Percentiles rank a stretch among this genome's conserved stretches.
Conservation (phyloP, 192 early-diverging fungal species). For the Gryganskiella cystojenkinii region DNA sequence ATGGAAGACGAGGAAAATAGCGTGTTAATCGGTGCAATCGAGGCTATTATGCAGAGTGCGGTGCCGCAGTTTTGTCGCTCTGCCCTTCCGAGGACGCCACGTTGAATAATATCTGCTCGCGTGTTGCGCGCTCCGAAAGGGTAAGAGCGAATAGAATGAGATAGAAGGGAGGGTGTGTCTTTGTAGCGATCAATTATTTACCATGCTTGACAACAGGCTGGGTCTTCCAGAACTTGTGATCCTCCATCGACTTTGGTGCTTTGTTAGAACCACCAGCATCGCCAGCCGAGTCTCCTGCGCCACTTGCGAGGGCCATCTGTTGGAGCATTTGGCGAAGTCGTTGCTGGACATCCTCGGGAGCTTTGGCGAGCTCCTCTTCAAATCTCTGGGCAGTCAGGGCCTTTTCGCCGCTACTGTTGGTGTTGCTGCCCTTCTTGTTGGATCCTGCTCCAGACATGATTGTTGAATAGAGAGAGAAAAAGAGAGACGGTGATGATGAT, state of each 20-base stretch:
- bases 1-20: no score
- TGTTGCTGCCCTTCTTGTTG: conserved; percentile 2
- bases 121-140: no score
- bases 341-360: conserved; percentile 49
- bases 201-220: conserved; percentile 92
- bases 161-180: background rate
- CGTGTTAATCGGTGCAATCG: no score
- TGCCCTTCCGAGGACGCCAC: no score
- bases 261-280: conserved; percentile 19
- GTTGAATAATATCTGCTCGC: no score
- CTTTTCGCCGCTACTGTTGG: conserved; percentile 5
- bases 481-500: no score
- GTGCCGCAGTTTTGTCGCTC: no score
- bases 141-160: no score
- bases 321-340: conserved; percentile 36
- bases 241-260: conserved; percentile 58
- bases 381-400: conserved; percentile 24
- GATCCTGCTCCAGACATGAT: background rate
- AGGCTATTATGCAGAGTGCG: no score
- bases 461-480: background rate
- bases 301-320: conserved; percentile 27
- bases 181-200: conserved; percentile 13
- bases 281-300: conserved; percentile 6
- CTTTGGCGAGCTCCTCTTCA: conserved; percentile 42
- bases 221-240: conserved; percentile 97